phyloP scores from a whole-genome alignment of 2,329 filamentous ascomycete species.

The Chaetomium sp. region DNA sequence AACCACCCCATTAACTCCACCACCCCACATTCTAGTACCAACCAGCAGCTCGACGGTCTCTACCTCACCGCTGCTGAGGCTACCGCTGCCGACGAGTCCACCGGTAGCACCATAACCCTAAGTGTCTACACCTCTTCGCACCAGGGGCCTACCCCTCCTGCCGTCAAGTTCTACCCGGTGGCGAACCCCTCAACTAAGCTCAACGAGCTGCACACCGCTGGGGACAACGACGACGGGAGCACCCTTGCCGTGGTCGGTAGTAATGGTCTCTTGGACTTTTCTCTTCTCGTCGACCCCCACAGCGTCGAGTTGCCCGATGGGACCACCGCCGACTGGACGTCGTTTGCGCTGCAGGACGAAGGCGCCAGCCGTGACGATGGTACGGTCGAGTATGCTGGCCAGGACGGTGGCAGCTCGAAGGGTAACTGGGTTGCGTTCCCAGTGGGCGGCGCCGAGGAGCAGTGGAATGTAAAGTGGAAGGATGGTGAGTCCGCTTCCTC shows the following conservation, averaged over 20 bases:
- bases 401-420: conserved; percentile 8
- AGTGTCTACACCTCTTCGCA: conserved; percentile 28
- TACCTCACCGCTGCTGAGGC: conserved; percentile 23
- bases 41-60: conserved; percentile 26
- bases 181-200: conserved; percentile 24
- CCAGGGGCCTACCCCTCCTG: conserved; percentile 10
- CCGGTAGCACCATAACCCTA: conserved; percentile 25
- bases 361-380: conserved; percentile 1
- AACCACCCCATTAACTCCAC: background rate
- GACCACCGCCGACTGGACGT: conserved; percentile 29
- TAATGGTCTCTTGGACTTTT: conserved; percentile 28
- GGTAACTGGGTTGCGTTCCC: conserved; percentile 33
- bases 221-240: conserved; percentile 24
- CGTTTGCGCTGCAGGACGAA: conserved; percentile 27
- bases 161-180: conserved; percentile 26
- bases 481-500: conserved; percentile 26
- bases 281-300: conserved; percentile 30
- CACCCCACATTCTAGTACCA: conserved; percentile 5
- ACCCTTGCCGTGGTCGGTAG: conserved; percentile 32
- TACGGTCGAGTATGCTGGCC: conserved; percentile 15
- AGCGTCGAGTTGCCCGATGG: conserved; percentile 23
- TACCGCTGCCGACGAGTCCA: conserved; percentile 2
- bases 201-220: conserved; percentile 33
- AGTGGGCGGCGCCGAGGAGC: background rate
- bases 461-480: conserved; percentile 33